Conservation (phyloP, 257 asterid species). For the Petunia axillaris region DNA sequence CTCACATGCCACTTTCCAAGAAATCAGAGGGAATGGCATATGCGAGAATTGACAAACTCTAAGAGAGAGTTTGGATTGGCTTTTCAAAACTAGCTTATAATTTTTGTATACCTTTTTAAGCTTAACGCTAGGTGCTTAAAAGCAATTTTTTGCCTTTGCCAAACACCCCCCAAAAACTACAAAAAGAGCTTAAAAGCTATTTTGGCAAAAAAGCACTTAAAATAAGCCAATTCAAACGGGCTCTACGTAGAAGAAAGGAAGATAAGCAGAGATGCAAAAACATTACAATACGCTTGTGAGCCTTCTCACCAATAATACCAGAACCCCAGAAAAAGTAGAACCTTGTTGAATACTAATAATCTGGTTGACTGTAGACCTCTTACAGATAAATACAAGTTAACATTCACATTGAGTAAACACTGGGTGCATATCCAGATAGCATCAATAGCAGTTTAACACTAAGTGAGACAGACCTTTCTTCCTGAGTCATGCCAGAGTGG, state of each 20-base stretch:
- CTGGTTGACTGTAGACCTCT: not conserved
- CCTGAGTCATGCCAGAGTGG: slow-evolving; percentile 97
- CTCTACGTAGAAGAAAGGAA: not conserved
- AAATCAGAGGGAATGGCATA: not conserved
- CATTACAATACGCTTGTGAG: not conserved
- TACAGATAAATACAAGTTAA: not conserved
- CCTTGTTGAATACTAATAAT: not conserved
- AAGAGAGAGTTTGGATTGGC: no score
- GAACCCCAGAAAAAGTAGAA: not conserved
- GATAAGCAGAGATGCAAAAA: not conserved
- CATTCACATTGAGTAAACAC: not conserved
- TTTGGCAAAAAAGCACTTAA: no score
- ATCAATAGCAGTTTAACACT: not conserved
- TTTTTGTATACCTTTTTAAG: no score
- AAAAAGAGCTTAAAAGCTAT: no score
- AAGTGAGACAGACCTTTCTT: slow-evolving; percentile 64
- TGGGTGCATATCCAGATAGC: not conserved
- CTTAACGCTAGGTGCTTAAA: no score
- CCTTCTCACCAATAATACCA: not conserved
- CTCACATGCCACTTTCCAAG: no score
- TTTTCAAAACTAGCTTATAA: no score
- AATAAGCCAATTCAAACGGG: no score
- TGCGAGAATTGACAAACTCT: not conserved
- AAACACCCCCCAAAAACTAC: no score
- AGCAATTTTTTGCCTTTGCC: no score